Evolutionary conservation across 2,329 filamentous ascomycete genomes (phyloP), one percentile per base, ranked within the genome.

Genomic region (Mycosphaerelloides madeirae): DNA sequence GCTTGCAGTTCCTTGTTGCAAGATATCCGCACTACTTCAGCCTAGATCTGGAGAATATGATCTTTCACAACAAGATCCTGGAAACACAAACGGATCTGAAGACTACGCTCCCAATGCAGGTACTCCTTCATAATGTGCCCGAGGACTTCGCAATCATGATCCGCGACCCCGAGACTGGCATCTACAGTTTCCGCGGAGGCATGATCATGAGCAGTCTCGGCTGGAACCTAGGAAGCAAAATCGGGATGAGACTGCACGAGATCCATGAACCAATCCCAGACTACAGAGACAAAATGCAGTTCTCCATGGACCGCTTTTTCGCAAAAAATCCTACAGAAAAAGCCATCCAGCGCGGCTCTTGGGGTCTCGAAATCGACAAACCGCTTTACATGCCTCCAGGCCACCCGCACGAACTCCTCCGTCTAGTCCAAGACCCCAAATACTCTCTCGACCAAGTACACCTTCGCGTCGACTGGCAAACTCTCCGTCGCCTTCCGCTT

Each of bases 241-340:
- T 93, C 42, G 86, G 85, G 0, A 66, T 82, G 53, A 75, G 76
- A 16, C 69, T 95, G 12, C 72, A 81, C 9, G 76, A 81, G 45
- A 91, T 95, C 48, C 88, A 95, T 60, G 68, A 68, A 1, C 74
- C 77, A 0, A 84, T 95, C 16, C 87, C 88, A 0, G 85, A 93
- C 57, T 94, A 91, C 64, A 85, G 85, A 54, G 83, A 87, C 62
- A 94, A 90, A 70, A 89, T 94, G 84, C 78, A 84, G 29, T 85
- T 88, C 52, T 89, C 84, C 31, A 90, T 95, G 84, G 87, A 94
- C 58, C 75, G 86, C n/a, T 93, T 81, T 65, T 94, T 95, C 60
- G 79, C 83, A 22, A 90, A 87, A 60, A 80, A 89, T 70, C 79
- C 85, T 0, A 77, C 83, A 0, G 77, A 83, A 50, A 80, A 80